Conservation (phyloP, 2,329 filamentous ascomycete species). For the Beauveria asiatica region DNA sequence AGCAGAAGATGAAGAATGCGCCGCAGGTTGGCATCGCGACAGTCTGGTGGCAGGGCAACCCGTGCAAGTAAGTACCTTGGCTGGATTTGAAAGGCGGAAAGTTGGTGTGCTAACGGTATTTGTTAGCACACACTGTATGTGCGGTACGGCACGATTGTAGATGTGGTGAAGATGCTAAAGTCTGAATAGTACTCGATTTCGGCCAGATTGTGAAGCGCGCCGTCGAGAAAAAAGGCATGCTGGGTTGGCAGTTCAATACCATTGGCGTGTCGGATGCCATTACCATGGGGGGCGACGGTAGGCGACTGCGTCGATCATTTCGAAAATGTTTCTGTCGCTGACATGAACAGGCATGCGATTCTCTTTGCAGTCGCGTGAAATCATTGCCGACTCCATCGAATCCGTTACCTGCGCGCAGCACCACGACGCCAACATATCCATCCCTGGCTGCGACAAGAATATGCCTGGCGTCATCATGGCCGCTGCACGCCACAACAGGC, state of each 20-base stretch:
- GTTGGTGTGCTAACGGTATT: background rate
- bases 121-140: constrained; percentile 34
- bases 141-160: background rate
- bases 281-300: constrained; percentile 89
- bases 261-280: constrained; percentile 85
- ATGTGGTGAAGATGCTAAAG: background rate
- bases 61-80: constrained; percentile 65
- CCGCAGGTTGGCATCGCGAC: constrained; percentile 87
- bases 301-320: constrained; percentile 13
- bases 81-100: no score
- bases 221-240: constrained; percentile 73
- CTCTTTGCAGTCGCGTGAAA: constrained; percentile 80
- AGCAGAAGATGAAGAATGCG: constrained; percentile 77
- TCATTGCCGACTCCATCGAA: constrained; percentile 92
- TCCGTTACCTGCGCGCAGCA: constrained; percentile 86
- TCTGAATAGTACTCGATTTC: constrained; percentile 62
- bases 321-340: no score
- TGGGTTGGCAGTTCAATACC: constrained; percentile 92
- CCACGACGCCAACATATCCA: constrained; percentile 87
- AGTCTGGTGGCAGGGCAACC: constrained; percentile 97
- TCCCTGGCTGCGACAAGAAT: constrained; percentile 95
- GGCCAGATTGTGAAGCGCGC: constrained; percentile 80
- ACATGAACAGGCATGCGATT: constrained; percentile 70
- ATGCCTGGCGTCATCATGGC: constrained; percentile 93
- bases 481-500: constrained; percentile 82